Base-by-base conservation (phyloP, 78 protist species). In the Speleostelium caveatum region DNA sequence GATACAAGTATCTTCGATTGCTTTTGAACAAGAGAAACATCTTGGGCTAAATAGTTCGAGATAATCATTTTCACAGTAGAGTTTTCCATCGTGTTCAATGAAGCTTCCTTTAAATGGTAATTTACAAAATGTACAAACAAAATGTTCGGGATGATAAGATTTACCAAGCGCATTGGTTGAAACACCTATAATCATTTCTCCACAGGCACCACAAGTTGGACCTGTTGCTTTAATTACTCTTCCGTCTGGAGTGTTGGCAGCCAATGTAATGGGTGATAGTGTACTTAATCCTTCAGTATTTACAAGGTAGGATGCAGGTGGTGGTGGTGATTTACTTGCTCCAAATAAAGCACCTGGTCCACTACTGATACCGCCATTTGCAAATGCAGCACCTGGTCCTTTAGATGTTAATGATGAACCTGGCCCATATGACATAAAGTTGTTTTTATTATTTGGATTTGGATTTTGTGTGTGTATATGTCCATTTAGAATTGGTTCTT, bases 111-210 rank as follows among this genome's bases (percentile, higher is more conserved):
- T 36, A 66, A 93, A 78, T 24, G 87, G 96, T 36, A 58, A 51
- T 21, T 69, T 72, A 36, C 96, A 93, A 39, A 86, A 78, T 38
- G 79, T 55, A 49, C 96, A 93, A 12, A 87, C 93, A 36, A 93
- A 93, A 75, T 80, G 86, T 32, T 93, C 87, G 42, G 96, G 96
- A 53, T 93, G 96, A 49, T 86, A 93, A 10, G 87, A 26, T 56
- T 87, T 87, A 16, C 87, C 87, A 26, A 73, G 35, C 10, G 96
- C 96, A 39, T 73, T 75, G 26, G 92, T 73, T 33, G 78, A 33
- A 16, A 78, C 41, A 65, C 95, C 95, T 42, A 92, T 92, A 55
- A 92, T 92, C 95, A 92, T 92, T 1, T 92, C 88, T 21, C 67
- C 63, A 62, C 95, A 92, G 39, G 66, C 55, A 19, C 78, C 86